phyloP scores from a whole-genome alignment of 2,329 filamentous ascomycete genomes.

The Colletotrichum sidae region DNA sequence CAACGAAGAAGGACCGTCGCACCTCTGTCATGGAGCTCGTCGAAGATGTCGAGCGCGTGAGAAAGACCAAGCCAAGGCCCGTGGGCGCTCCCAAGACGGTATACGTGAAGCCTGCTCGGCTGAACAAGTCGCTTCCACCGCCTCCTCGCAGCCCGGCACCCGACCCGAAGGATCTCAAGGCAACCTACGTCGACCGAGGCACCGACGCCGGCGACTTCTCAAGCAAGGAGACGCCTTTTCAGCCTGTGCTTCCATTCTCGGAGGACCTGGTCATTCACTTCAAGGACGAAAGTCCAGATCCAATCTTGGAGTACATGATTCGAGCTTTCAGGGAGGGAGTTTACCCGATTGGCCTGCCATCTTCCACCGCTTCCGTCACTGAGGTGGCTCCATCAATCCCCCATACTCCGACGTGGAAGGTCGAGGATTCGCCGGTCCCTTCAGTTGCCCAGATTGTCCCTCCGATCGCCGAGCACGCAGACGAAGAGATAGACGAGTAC shows the following conservation, averaged over 20 bases:
- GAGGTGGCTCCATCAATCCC: constrained; percentile 26
- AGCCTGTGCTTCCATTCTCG: constrained; percentile 61
- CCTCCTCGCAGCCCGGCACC: constrained; percentile 39
- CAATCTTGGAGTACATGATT: constrained; percentile 59
- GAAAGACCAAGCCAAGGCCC: constrained; percentile 41
- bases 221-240: constrained; percentile 44
- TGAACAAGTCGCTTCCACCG: constrained; percentile 45
- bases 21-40: constrained; percentile 44
- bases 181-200: constrained; percentile 23
- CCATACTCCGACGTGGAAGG: constrained; percentile 17
- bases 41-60: constrained; percentile 38
- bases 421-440: constrained; percentile 11
- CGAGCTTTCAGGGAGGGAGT: constrained; percentile 56
- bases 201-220: constrained; percentile 46
- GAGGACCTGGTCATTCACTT: constrained; percentile 70
- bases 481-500: constrained; percentile 58
- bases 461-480: constrained; percentile 34
- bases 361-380: constrained; percentile 15
- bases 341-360: constrained; percentile 44
- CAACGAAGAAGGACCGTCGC: constrained; percentile 39
- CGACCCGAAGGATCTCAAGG: constrained; percentile 40
- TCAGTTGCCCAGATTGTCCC: constrained; percentile 2
- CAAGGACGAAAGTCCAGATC: constrained; percentile 55
- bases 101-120: constrained; percentile 44
- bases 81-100: constrained; percentile 47